Conservation (phyloP, 768 basidiomycete genomes). For the Tephrocybe sp. region DNA sequence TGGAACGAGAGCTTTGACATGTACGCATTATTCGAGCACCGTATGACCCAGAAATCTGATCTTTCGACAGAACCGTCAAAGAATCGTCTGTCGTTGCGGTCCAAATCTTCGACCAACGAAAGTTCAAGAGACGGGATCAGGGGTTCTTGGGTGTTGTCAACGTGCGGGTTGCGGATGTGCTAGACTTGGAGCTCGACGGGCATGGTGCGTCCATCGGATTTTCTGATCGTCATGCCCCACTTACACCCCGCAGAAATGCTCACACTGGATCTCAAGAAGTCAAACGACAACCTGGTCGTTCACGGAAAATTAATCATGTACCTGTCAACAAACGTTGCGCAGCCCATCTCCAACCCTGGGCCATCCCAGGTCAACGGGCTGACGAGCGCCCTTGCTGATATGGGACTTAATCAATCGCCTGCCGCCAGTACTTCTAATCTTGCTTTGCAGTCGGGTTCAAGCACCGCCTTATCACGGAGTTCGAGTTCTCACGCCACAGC, state of each 20-base stretch:
- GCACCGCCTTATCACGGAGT: constrained; percentile 54
- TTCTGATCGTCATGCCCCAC: not conserved
- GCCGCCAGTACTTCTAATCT: constrained; percentile 59
- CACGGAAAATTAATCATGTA: constrained; percentile 98
- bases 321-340: constrained; percentile 86
- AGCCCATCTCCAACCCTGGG: constrained; percentile 83
- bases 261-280: constrained; percentile 95
- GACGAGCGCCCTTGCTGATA: constrained; percentile 57
- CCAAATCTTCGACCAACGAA: constrained; percentile 98
- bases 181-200: constrained; percentile 90
- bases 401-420: constrained; percentile 60
- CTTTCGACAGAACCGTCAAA: constrained; percentile 74
- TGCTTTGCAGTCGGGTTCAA: constrained; percentile 39
- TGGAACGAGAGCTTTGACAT: constrained; percentile 99
- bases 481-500: constrained; percentile 66
- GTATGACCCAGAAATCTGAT: constrained; percentile 5
- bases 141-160: constrained; percentile 99
- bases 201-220: constrained; percentile 66
- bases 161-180: constrained; percentile 83
- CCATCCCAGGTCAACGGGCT: constrained; percentile 68
- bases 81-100: constrained; percentile 98
- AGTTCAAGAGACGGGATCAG: constrained; percentile 98
- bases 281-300: constrained; percentile 97
- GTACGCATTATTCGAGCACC: constrained; percentile 43
- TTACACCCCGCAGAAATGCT: constrained; percentile 75